These are phyloP conservation scores for Fusarium succisae DNA, from an alignment of 2,329 filamentous ascomycete genomes.

Conservation along the genomic window DNA sequence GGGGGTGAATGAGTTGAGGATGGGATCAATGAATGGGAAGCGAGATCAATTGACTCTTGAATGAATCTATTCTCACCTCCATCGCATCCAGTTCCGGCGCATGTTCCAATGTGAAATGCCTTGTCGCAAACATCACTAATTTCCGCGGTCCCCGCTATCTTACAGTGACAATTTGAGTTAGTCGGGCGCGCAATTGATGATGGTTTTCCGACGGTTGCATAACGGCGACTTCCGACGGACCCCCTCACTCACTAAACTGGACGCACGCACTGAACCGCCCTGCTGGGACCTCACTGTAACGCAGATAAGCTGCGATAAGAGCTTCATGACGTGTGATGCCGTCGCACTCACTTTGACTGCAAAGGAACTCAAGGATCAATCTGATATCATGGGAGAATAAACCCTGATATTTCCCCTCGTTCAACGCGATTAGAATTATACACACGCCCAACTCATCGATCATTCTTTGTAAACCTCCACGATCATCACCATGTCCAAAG, in stretches of 20 bases:
- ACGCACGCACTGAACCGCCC: background rate
- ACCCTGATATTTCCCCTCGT: background rate
- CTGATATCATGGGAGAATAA: background rate
- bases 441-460: background rate
- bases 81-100: background rate
- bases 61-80: background rate
- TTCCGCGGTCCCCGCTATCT: constrained; percentile 10
- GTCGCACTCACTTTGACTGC: background rate
- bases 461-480: too few relatives aligned
- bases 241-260: background rate
- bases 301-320: background rate
- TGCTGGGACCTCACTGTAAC: background rate
- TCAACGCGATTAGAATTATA: background rate
- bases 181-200: background rate
- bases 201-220: constrained; percentile 15
- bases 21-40: background rate
- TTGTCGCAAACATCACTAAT: background rate
- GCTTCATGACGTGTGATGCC: background rate
- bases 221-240: constrained; percentile 1
- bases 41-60: background rate
- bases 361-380: background rate
- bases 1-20: background rate
- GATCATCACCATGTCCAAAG: background rate
- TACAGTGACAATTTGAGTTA: background rate
- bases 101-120: background rate